These are phyloP conservation scores for Geotrichum ghanense DNA, from an alignment of 805 yeast genomes.

Conservation along the genomic window DNA sequence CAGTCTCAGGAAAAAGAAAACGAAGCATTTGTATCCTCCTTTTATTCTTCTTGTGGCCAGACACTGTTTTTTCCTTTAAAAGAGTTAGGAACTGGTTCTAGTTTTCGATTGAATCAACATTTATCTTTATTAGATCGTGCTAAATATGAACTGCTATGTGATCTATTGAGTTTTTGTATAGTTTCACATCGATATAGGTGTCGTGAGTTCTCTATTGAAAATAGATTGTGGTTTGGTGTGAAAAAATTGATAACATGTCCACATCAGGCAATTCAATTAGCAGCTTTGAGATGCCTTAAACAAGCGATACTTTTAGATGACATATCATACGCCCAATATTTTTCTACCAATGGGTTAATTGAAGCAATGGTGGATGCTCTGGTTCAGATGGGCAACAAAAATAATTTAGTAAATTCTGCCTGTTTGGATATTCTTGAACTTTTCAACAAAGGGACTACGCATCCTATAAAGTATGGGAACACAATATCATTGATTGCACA, in stretches of 20 bases:
- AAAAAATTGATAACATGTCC: slow-evolving; percentile 36
- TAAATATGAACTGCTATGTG: slow-evolving; percentile 51
- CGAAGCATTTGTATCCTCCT: slow-evolving; percentile 38
- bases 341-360: slow-evolving; percentile 45
- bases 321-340: slow-evolving; percentile 42
- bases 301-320: slow-evolving; percentile 47
- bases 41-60: slow-evolving; percentile 55
- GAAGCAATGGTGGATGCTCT: slow-evolving; percentile 39
- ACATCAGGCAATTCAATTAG: slow-evolving; percentile 45
- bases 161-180: slow-evolving; percentile 55
- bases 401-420: slow-evolving; percentile 64
- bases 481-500: not conserved
- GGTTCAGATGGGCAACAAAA: slow-evolving; percentile 34
- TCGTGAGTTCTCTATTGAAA: slow-evolving; percentile 51
- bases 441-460: slow-evolving; percentile 1
- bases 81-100: slow-evolving; percentile 14
- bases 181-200: slow-evolving; percentile 52
- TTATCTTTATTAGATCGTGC: slow-evolving; percentile 14
- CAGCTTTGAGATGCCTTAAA: slow-evolving; percentile 61
- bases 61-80: slow-evolving; percentile 40
- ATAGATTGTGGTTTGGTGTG: slow-evolving; percentile 46
- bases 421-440: slow-evolving; percentile 45
- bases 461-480: not conserved
- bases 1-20: slow-evolving; percentile 9
- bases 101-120: not conserved